Evolutionary conservation across 352 stramenopile species (phyloP).

Genomic region (Plasmopara muralis): DNA sequence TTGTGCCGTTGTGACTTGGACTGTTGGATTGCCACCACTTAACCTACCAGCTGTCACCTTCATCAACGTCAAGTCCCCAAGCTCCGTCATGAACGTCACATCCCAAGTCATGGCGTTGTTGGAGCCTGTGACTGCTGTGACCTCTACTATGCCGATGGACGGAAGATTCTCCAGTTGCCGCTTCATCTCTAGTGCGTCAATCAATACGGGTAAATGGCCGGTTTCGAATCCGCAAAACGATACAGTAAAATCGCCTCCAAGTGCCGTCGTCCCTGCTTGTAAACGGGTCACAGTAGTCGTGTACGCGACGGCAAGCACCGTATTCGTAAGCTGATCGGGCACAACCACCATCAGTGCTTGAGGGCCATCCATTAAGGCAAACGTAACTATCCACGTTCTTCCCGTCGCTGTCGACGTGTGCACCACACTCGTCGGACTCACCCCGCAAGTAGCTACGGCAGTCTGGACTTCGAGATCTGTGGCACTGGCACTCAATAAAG

Average conservation of each 20-base stretch:
- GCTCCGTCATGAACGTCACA: conserved; percentile 89
- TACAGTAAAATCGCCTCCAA: conserved; percentile 79
- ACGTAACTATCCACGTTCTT: conserved; percentile 64
- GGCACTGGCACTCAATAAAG: conserved; percentile 38
- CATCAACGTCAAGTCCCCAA: conserved; percentile 92
- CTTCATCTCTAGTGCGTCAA: conserved; percentile 60
- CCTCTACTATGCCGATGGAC: conserved; percentile 69
- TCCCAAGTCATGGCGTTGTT: conserved; percentile 82
- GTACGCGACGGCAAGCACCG: conserved; percentile 34
- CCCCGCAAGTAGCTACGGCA: conserved; percentile 46
- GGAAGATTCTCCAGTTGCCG: conserved; percentile 85
- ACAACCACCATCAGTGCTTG: conserved; percentile 51
- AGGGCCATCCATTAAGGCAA: conserved; percentile 39
- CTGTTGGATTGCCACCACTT: conserved; percentile 45
- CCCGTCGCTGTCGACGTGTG: conserved; percentile 34
- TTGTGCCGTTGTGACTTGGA: conserved; percentile 68
- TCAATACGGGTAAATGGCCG: conserved; percentile 43
- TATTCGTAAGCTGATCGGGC: conserved; percentile 51
- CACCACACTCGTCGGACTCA: conserved; percentile 48
- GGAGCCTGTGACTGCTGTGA: conserved; percentile 37
- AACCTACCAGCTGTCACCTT: conserved; percentile 85
- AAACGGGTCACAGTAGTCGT: conserved; percentile 41
- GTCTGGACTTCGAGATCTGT: conserved; percentile 36
- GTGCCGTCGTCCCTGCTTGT: conserved; percentile 34
- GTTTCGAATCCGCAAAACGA: conserved; percentile 78